Evolutionary conservation across 441 rosid species (phyloP), one percentile per base, ranked within the genome.

Genomic region (Manihot esculenta): DNA sequence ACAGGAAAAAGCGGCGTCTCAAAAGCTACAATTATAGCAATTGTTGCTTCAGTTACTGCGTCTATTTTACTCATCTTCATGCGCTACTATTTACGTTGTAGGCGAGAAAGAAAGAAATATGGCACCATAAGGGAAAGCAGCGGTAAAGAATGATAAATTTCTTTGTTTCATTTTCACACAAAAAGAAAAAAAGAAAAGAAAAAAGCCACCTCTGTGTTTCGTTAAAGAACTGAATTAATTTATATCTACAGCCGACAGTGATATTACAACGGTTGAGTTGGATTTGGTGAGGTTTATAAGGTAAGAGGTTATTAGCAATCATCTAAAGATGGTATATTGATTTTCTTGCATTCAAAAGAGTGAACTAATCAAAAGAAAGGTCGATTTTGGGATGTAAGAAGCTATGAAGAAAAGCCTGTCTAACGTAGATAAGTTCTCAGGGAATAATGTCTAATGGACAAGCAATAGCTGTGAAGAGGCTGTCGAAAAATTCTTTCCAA

Each of bases 261-360:
- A 66, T 51, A 70, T 84, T 49, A 35, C 78, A 42, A 58, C 72
- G 14, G 75, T 72, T 24, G 80, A 82, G 66, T 77, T 21, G 97
- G 92, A 47, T 92, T 88, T 49, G 97, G 97, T 30, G 47, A 72
- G 21, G 98, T 93, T 54, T 91, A 88, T 76, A 84, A 82, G 96
- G 95, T 93, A 82, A 77, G 33, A 4, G 18, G 23, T 50, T 20
- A 3, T 1, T 0, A 55, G 0, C 11, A n/a, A n/a, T n/a, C n/a
- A n/a, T n/a, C n/a, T n/a, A n/a, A n/a, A n/a, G n/a, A n/a, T n/a
- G n/a, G n/a, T n/a, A n/a, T n/a, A n/a, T n/a, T n/a, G n/a, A n/a
- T n/a, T n/a, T n/a, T n/a, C n/a, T n/a, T n/a, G n/a, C n/a, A n/a
- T n/a, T n/a, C n/a, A n/a, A n/a, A n/a, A n/a, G n/a, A n/a, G n/a